Evolutionary conservation across 2,329 filamentous ascomycete species (phyloP).

Genomic region (Diaporthe eres): DNA sequence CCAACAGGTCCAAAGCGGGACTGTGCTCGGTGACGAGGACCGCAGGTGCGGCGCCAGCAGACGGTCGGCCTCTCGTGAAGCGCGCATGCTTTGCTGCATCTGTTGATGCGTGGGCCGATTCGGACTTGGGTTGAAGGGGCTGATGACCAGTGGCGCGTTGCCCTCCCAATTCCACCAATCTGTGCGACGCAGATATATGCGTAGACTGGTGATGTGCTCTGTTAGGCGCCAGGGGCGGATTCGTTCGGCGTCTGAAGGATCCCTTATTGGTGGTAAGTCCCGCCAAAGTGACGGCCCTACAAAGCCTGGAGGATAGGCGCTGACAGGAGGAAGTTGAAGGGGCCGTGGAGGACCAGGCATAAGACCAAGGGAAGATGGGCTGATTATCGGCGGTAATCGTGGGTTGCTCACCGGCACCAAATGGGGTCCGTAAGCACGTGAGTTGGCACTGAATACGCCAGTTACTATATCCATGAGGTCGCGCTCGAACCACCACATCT

Average conservation of each 20-base stretch:
- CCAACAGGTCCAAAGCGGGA: conserved; percentile 18
- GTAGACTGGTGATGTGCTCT: conserved; percentile 28
- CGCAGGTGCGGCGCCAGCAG: background rate
- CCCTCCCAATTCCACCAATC: conserved; percentile 34
- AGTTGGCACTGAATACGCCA: background rate
- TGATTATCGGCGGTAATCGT: background rate
- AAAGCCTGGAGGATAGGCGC: background rate
- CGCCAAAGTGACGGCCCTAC: background rate
- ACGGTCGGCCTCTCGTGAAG: background rate
- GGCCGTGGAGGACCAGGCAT: background rate
- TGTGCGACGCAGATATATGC: conserved; percentile 32
- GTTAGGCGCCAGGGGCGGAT: conserved; percentile 21
- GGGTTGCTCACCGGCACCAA: background rate
- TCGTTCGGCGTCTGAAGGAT: background rate
- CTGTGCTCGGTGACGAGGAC: background rate
- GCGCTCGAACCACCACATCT: conserved; percentile 1
- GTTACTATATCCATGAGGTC: conserved; percentile 15
- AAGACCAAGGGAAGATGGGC: background rate
- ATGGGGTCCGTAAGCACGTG: background rate
- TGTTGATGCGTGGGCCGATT: background rate
- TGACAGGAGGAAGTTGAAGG: background rate
- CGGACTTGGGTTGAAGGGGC: background rate
- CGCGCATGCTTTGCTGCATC: conserved; percentile 2
- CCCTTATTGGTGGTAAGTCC: background rate
- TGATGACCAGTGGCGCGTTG: conserved; percentile 25